phyloP scores from a whole-genome alignment of 2,329 filamentous ascomycete genomes.

The Aspergillus quadrilineatus region DNA sequence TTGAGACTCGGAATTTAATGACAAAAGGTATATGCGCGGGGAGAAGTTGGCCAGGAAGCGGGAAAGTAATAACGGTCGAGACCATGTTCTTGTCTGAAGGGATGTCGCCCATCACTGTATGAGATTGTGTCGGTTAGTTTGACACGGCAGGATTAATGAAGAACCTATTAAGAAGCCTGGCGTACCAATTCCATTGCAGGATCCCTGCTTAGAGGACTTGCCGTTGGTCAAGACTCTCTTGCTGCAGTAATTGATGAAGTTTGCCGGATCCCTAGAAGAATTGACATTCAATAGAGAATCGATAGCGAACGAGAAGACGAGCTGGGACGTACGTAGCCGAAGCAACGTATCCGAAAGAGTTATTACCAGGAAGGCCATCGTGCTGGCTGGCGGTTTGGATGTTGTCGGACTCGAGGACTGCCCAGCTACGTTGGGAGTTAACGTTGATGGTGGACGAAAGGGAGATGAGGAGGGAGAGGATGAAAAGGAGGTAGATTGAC shows the following conservation, averaged over 20 bases:
- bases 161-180: neutral
- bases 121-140: too few relatives aligned
- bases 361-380: constrained; percentile 5
- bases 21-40: neutral
- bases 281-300: neutral
- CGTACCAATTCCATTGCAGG: constrained; percentile 8
- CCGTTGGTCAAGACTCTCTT: constrained; percentile 5
- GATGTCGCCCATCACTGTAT: constrained; percentile 10
- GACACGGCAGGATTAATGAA: neutral
- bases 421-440: neutral
- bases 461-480: neutral
- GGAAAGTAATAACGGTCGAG: constrained; percentile 9
- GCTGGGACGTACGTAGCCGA: constrained; percentile 3
- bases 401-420: constrained; percentile 9
- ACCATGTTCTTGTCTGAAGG: constrained; percentile 6
- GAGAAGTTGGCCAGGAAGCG: neutral
- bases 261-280: constrained; percentile 3
- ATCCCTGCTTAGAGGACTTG: neutral
- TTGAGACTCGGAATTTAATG: neutral
- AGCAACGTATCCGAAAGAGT: constrained; percentile 3
- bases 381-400: constrained; percentile 8
- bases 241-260: constrained; percentile 13
- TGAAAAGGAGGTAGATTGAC: neutral
- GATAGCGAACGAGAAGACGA: neutral
- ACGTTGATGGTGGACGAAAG: neutral